phyloP scores from a whole-genome alignment of 2,329 filamentous ascomycete genomes.

The Boeremia exigua region DNA sequence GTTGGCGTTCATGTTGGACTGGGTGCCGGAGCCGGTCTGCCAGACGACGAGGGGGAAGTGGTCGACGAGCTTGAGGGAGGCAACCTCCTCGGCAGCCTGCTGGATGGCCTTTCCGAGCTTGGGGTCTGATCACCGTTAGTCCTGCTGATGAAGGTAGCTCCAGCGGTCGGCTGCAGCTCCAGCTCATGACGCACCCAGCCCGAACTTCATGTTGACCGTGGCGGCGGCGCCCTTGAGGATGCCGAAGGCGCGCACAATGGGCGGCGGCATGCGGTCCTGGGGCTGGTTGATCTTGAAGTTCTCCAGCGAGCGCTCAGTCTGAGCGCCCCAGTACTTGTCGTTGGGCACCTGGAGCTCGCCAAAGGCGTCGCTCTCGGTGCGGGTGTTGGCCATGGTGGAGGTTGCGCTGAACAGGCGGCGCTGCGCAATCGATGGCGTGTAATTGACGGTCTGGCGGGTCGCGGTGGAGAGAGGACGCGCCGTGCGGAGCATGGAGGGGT shows the following conservation, averaged over 20 bases:
- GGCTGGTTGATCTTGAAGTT: conserved; percentile 99
- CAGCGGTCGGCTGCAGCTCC: not conserved
- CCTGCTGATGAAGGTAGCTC: not conserved
- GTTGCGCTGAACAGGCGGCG: conserved; percentile 43
- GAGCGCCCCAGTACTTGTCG: conserved; percentile 98
- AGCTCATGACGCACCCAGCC: conserved; percentile 68
- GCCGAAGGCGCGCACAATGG: conserved; percentile 90
- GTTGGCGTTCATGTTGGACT: conserved; percentile 99
- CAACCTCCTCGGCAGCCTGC: conserved; percentile 91
- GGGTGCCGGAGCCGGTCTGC: conserved; percentile 98
- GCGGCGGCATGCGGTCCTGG: conserved; percentile 95
- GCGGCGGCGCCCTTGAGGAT: conserved; percentile 97
- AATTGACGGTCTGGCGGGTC: conserved; percentile 24
- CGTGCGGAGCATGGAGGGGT: conserved; percentile 38
- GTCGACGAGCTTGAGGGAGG: conserved; percentile 89
- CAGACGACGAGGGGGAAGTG: conserved; percentile 99
- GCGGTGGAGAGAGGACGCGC: conserved; percentile 38
- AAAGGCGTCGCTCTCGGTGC: conserved; percentile 96
- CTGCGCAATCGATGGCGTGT: conserved; percentile 28
- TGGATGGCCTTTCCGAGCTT: conserved; percentile 92
- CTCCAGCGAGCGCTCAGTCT: conserved; percentile 92
- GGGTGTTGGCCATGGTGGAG: conserved; percentile 57
- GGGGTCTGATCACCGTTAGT: conserved; percentile 65
- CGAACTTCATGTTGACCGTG: conserved; percentile 92
- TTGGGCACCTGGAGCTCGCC: conserved; percentile 90